These are phyloP conservation scores for Gossypium gossypioides DNA, from an alignment of 441 rosid genomes.

Conservation along the genomic window DNA sequence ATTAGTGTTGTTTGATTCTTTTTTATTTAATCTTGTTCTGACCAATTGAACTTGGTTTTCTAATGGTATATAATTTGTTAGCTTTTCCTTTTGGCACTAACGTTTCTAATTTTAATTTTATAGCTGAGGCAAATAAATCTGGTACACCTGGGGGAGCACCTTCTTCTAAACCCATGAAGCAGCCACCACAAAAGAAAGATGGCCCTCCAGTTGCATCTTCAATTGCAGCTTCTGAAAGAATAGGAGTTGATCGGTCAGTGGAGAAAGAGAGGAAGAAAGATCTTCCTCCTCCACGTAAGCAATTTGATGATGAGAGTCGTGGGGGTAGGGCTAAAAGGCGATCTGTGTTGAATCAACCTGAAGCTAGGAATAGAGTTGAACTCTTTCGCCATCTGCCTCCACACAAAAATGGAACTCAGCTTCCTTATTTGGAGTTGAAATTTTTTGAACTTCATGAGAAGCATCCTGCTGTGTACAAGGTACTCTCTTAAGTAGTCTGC, in stretches of 20 bases:
- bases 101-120: slow-evolving; percentile 7
- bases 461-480: slow-evolving; percentile 92
- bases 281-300: slow-evolving; percentile 79
- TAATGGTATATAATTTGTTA: background rate
- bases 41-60: background rate
- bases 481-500: slow-evolving; percentile 14
- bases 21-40: background rate
- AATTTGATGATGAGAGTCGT: slow-evolving; percentile 69
- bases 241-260: slow-evolving; percentile 37
- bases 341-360: slow-evolving; percentile 65
- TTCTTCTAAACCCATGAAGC: slow-evolving; percentile 42
- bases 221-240: slow-evolving; percentile 51
- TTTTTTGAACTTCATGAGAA: slow-evolving; percentile 58
- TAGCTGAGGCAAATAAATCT: slow-evolving; percentile 40
- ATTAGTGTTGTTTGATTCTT: background rate
- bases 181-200: slow-evolving; percentile 54
- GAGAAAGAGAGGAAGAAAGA: slow-evolving; percentile 85
- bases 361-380: slow-evolving; percentile 81
- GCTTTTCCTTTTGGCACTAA: background rate
- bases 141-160: slow-evolving; percentile 29
- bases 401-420: slow-evolving; percentile 72
- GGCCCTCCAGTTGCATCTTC: slow-evolving; percentile 34
- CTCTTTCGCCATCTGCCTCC: slow-evolving; percentile 86
- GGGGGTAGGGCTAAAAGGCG: slow-evolving; percentile 89
- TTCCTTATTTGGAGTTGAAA: slow-evolving; percentile 58